Evolutionary conservation across 225 moss, liverwort and hornwort species (phyloP).

Genomic region (Pleurozium schreberi): DNA sequence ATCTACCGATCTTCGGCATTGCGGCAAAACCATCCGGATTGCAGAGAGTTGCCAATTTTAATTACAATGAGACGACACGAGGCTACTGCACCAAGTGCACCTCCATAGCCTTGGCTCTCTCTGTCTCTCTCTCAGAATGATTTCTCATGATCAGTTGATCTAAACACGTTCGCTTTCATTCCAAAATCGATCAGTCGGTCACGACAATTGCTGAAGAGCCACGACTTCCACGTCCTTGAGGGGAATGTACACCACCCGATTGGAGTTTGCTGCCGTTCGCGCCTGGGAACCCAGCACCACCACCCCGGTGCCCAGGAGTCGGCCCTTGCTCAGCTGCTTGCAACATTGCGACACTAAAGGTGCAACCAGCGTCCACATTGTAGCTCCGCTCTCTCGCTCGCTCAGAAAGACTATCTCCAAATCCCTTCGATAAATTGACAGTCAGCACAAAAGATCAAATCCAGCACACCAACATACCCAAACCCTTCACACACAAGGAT

Average conservation of each 20-base stretch:
- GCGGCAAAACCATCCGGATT: not conserved
- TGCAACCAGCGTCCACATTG: slow-evolving; percentile 22
- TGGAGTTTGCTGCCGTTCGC: not conserved
- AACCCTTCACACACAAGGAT: not conserved
- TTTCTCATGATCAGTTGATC: not conserved
- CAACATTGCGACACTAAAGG: not conserved
- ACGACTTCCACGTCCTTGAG: slow-evolving; percentile 24
- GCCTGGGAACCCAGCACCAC: not conserved
- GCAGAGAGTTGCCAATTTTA: not conserved
- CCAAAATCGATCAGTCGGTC: not conserved
- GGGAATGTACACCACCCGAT: not conserved
- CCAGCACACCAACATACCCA: not conserved
- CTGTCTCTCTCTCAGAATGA: not conserved
- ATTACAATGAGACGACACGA: not conserved
- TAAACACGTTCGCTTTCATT: not conserved
- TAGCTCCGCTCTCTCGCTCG: not conserved
- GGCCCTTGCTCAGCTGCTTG: slow-evolving; percentile 12
- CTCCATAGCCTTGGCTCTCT: not conserved
- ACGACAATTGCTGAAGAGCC: slow-evolving; percentile 18
- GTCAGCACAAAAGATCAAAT: not conserved
- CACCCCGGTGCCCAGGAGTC: not conserved
- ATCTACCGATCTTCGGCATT: not conserved
- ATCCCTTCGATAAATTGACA: not conserved
- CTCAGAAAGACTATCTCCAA: not conserved
- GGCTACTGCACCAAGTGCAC: not conserved